Conservation (phyloP, 176 grass and related monocot species). For the Dactylis glomerata region DNA sequence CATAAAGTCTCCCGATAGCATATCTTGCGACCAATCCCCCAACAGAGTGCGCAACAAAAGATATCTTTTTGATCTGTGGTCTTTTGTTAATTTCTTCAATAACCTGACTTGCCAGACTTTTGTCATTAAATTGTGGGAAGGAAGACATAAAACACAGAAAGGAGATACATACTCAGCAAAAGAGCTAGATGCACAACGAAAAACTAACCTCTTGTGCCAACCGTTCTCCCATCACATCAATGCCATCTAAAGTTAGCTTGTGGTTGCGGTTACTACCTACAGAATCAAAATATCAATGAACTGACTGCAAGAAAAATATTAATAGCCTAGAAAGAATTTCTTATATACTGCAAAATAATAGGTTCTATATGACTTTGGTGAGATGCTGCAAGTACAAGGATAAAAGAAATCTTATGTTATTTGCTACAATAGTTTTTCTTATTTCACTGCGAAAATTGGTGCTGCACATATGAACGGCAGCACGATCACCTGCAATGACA, state of each 20-base stretch:
- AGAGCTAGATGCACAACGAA: slow-evolving; percentile 16
- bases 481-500: slow-evolving; percentile 8
- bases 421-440: background rate
- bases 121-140: slow-evolving; percentile 34
- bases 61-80: slow-evolving; percentile 71
- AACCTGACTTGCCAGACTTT: slow-evolving; percentile 57
- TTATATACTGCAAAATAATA: background rate
- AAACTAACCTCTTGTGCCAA: slow-evolving; percentile 81
- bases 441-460: background rate
- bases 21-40: slow-evolving; percentile 96
- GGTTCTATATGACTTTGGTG: background rate
- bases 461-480: background rate
- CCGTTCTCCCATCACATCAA: slow-evolving; percentile 96
- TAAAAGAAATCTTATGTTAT: background rate
- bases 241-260: slow-evolving; percentile 85
- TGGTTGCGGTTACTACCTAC: slow-evolving; percentile 80
- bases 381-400: background rate
- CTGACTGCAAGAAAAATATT: slow-evolving; percentile 2
- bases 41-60: slow-evolving; percentile 93
- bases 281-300: slow-evolving; percentile 19
- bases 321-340: background rate
- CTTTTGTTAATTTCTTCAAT: slow-evolving; percentile 61
- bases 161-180: slow-evolving; percentile 5
- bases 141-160: slow-evolving; percentile 21
- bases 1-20: slow-evolving; percentile 84